Percentiles rank a stretch among this genome's conserved stretches.
Evolutionary conservation across 805 yeast genomes (phyloP).

Genomic region (Schwanniomyces vanrijiae): DNA sequence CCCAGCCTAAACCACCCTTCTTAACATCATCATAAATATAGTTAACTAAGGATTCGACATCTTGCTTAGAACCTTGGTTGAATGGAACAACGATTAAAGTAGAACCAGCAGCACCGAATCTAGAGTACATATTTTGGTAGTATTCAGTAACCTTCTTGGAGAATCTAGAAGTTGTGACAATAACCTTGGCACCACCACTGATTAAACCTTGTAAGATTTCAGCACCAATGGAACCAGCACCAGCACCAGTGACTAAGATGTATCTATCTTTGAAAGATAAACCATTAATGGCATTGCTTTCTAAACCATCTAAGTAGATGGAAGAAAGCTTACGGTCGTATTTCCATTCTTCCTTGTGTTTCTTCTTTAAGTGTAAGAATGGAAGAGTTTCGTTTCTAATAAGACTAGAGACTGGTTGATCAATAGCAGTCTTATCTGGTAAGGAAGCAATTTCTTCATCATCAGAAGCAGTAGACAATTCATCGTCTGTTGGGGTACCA

Average conservation of each 20-base stretch:
- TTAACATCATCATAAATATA: slow-evolving; percentile 82
- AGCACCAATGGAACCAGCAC: slow-evolving; percentile 98
- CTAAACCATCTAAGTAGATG: slow-evolving; percentile 83
- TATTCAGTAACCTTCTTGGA: slow-evolving; percentile 92
- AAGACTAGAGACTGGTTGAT: slow-evolving; percentile 70
- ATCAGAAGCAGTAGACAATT: slow-evolving; percentile 49
- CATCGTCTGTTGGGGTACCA: slow-evolving; percentile 34
- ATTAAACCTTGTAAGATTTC: slow-evolving; percentile 92
- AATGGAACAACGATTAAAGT: slow-evolving; percentile 95
- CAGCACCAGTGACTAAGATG: slow-evolving; percentile 96
- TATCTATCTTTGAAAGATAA: slow-evolving; percentile 83
- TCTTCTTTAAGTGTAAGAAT: slow-evolving; percentile 88
- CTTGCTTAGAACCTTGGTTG: slow-evolving; percentile 96
- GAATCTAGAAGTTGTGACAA: slow-evolving; percentile 95
- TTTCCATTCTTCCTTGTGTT: slow-evolving; percentile 75
- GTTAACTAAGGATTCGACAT: slow-evolving; percentile 79
- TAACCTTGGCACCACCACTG: slow-evolving; percentile 96
- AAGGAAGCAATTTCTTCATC: slow-evolving; percentile 86
- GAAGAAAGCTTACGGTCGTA: slow-evolving; percentile 81
- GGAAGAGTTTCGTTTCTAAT: slow-evolving; percentile 87
- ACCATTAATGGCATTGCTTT: slow-evolving; percentile 93
- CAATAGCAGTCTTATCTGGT: slow-evolving; percentile 66
- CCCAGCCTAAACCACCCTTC: slow-evolving; percentile 96
- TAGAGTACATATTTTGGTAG: slow-evolving; percentile 90
- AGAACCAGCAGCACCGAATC: slow-evolving; percentile 90